phyloP scores from a whole-genome alignment of 805 yeast species.

The Candida suzukii region DNA sequence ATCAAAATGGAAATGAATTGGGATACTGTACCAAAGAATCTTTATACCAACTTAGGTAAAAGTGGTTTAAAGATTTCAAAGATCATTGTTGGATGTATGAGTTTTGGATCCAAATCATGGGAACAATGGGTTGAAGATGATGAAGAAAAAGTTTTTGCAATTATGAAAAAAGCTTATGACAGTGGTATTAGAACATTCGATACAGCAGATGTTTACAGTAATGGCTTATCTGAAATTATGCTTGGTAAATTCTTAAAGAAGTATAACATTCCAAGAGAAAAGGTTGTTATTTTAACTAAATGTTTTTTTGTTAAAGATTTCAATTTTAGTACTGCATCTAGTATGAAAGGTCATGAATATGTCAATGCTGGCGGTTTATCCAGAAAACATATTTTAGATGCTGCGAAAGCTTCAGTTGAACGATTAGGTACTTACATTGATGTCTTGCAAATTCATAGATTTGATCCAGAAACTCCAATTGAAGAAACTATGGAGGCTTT shows the following conservation, averaged over 20 bases:
- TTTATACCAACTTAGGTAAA: slow-evolving; percentile 27
- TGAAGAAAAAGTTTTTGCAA: slow-evolving; percentile 36
- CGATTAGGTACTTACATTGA: slow-evolving; percentile 46
- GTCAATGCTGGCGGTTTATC: slow-evolving; percentile 35
- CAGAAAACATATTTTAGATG: slow-evolving; percentile 42
- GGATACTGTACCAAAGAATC: slow-evolving; percentile 6
- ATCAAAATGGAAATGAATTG: slow-evolving; percentile 1
- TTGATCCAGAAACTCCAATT: slow-evolving; percentile 39
- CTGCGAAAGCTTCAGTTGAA: slow-evolving; percentile 29
- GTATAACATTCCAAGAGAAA: slow-evolving; percentile 45
- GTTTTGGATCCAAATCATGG: slow-evolving; percentile 38
- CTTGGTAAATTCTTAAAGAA: slow-evolving; percentile 48
- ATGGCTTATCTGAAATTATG: slow-evolving; percentile 40
- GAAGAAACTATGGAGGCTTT: slow-evolving; percentile 52
- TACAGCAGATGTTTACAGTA: slow-evolving; percentile 43
- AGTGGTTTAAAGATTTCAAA: slow-evolving; percentile 45
- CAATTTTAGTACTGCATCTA: slow-evolving; percentile 14
- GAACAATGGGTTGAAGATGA: slow-evolving; percentile 39
- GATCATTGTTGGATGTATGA: slow-evolving; percentile 49
- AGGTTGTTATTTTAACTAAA: slow-evolving; percentile 51
- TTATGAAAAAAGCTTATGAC: slow-evolving; percentile 41
- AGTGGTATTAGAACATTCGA: slow-evolving; percentile 41
- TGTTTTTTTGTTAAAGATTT: slow-evolving; percentile 11
- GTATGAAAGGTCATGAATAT: slow-evolving; percentile 13
- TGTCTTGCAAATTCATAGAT: slow-evolving; percentile 52